Conservation (phyloP, 2,329 filamentous ascomycete species). For the Aspergillus sergii region DNA sequence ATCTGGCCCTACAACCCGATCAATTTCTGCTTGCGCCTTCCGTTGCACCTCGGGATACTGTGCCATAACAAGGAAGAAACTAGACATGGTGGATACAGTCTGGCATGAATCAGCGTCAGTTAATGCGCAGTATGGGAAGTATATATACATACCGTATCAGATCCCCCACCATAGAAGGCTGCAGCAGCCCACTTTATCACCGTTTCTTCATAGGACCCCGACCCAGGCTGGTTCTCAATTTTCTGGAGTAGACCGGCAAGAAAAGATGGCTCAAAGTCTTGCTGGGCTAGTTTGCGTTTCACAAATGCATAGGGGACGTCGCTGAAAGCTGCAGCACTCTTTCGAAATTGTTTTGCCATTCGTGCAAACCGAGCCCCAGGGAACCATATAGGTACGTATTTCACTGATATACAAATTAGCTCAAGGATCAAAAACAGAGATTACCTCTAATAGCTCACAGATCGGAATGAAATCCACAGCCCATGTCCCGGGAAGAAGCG, state of each 20-base stretch:
- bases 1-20: conserved; percentile 36
- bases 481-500: conserved; percentile 47
- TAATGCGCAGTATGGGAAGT: not conserved
- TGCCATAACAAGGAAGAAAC: conserved; percentile 55
- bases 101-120: conserved; percentile 13
- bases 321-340: conserved; percentile 28
- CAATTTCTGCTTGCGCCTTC: conserved; percentile 50
- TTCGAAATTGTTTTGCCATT: conserved; percentile 39
- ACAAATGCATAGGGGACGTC: conserved; percentile 49
- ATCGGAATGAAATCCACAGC: conserved; percentile 50
- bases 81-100: conserved; percentile 45
- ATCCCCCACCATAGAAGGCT: conserved; percentile 45
- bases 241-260: conserved; percentile 44
- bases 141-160: conserved; percentile 38
- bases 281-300: conserved; percentile 41
- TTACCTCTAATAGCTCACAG: conserved; percentile 8
- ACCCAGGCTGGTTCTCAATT: conserved; percentile 12
- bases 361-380: conserved; percentile 50
- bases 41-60: conserved; percentile 54
- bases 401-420: conserved; percentile 21
- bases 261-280: conserved; percentile 39
- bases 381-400: conserved; percentile 46
- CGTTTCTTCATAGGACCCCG: conserved; percentile 32
- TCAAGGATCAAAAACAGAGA: not conserved
- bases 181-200: conserved; percentile 33